Base-by-base conservation (phyloP, 495 filamentous ascomycete genomes). In the Aspergillus bridgeri region DNA sequence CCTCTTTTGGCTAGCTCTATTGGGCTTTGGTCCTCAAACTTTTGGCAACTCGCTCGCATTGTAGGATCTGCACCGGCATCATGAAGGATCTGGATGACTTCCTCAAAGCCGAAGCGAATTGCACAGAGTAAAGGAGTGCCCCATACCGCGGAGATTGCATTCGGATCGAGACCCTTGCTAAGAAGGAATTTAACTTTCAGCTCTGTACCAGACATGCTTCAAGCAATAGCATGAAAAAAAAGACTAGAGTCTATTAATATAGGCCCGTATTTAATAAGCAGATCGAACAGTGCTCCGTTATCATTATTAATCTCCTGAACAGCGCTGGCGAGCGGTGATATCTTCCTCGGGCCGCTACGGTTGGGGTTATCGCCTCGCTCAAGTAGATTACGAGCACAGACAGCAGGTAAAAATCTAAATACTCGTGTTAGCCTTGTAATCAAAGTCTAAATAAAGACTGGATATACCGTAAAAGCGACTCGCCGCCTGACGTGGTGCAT, bases 81-180 rank as follows among this genome's bases (percentile, higher is more conserved):
- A 15, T 60, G 46, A 21, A 64, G 51, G 43, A 56, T 19, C 56
- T 58, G 44, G 19, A 60, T 29, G 11, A 54, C 44, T 17, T 54
- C 42, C 43, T 33, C 23, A 20, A 49, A 43, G 11, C 11, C 25
- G 52, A 24, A 43, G 13, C 20, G 17, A 29, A 54, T 24, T 13
- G 61, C 61, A 42, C 17, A 49, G 33, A 58, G 61, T 20, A 64
- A 49, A 47, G 54, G 57, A 22, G 57, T 58, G 44, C 61, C 61
- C 57, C 50, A 58, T 24, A 29, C 53, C 25, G 50, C 33, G 9
- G 47, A 38, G 45, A 51, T 53, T 42, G 42, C 25, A 51, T 64
- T 60, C 17, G 61, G 57, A 60, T 58, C 54, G 19, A 64, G 53
- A 20, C 61, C 57, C 50, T 58, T 64, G 20, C 5, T 29, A 20